Evolutionary conservation across 352 stramenopile genomes (phyloP).

Genomic region (Pythium rishiriense): DNA sequence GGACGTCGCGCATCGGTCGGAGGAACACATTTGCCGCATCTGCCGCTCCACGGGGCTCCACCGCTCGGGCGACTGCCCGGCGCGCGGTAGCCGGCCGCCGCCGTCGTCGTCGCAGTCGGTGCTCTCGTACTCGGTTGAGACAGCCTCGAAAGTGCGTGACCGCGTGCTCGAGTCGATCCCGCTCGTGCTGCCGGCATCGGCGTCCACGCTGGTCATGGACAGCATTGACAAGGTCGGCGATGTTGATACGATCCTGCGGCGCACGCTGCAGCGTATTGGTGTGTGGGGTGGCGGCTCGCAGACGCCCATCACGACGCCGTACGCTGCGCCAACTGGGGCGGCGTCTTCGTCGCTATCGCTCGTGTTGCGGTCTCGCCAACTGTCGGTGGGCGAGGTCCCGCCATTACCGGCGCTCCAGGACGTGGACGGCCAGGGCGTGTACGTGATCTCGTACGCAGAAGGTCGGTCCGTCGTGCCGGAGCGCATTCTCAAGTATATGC

Average conservation of each 20-base stretch:
- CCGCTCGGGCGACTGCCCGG: conserved; percentile 58
- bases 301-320: conserved; percentile 80
- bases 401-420: conserved; percentile 16
- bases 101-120: conserved; percentile 35
- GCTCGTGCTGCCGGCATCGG: conserved; percentile 49
- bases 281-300: conserved; percentile 83
- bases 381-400: conserved; percentile 4
- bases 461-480: conserved; percentile 67
- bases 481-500: conserved; percentile 86
- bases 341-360: neutral
- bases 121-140: conserved; percentile 68
- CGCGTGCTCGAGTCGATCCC: conserved; percentile 59
- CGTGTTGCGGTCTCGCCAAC: conserved; percentile 1
- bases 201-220: conserved; percentile 49
- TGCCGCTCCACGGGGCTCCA: conserved; percentile 56
- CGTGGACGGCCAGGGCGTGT: conserved; percentile 44
- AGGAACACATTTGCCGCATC: conserved; percentile 61
- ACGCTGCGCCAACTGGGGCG: conserved; percentile 32
- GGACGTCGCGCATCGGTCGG: conserved; percentile 48
- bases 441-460: conserved; percentile 81
- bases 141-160: conserved; percentile 60
- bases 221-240: conserved; percentile 78
- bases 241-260: conserved; percentile 67
- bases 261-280: conserved; percentile 66
- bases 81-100: neutral